Percentiles rank a stretch among this genome's conserved stretches.
Conservation (phyloP, 2,329 filamentous ascomycete genomes). For the Botryotinia calthae region DNA sequence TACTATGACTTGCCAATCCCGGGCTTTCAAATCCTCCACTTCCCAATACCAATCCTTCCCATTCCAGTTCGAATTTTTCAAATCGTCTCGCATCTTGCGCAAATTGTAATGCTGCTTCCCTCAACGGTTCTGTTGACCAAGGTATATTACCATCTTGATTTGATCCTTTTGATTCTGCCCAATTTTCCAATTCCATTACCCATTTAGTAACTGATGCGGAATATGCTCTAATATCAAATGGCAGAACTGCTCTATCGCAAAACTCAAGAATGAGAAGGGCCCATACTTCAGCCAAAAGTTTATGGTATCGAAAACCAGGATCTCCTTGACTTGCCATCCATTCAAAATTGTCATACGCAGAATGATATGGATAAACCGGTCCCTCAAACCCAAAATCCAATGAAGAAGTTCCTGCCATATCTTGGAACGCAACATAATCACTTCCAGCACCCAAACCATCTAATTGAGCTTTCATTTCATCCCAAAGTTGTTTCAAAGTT, state of each 20-base stretch:
- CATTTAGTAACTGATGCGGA: conserved; percentile 63
- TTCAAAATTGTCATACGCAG: conserved; percentile 85
- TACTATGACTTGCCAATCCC: conserved; percentile 62
- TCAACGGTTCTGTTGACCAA: conserved; percentile 49
- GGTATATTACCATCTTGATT: conserved; percentile 47
- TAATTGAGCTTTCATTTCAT: conserved; percentile 58
- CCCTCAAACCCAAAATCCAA: conserved; percentile 79
- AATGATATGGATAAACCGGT: conserved; percentile 67
- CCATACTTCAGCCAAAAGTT: conserved; percentile 73
- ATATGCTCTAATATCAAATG: conserved; percentile 77
- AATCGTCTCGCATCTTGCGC: conserved; percentile 62
- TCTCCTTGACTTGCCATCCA: conserved; percentile 82
- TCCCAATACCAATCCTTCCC: conserved; percentile 70
- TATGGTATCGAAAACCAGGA: conserved; percentile 79
- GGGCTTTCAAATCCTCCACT: conserved; percentile 74
- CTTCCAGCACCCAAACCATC: conserved; percentile 70
- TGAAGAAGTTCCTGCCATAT: conserved; percentile 84
- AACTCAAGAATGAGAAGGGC: conserved; percentile 82
- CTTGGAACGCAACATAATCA: conserved; percentile 88
- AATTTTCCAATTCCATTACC: conserved; percentile 63
- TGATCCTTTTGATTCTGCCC: conserved; percentile 57
- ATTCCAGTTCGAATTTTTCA: conserved; percentile 71
- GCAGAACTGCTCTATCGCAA: conserved; percentile 74
- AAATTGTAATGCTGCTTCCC: conserved; percentile 61
- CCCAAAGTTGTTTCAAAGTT: conserved; percentile 74